Conservation (phyloP, 2,329 filamentous ascomycete genomes). For the Aspergillus novofumigatus region DNA sequence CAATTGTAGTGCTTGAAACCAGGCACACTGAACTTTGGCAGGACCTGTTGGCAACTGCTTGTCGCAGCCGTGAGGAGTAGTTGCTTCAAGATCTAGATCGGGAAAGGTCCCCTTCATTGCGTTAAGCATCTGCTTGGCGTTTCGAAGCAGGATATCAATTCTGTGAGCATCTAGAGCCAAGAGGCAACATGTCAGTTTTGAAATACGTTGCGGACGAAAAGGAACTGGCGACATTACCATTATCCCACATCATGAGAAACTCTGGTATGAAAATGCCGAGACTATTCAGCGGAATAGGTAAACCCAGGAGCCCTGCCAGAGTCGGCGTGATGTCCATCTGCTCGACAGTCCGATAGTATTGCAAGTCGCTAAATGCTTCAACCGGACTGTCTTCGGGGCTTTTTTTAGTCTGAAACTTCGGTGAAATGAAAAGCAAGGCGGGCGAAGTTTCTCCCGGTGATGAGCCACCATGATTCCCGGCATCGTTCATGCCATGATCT, state of each 20-base stretch:
- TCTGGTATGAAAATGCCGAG: slow-evolving; percentile 79
- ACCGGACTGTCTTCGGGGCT: slow-evolving; percentile 49
- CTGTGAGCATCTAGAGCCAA: slow-evolving; percentile 47
- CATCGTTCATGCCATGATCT: slow-evolving; percentile 99
- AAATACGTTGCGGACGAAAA: background rate
- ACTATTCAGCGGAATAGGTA: slow-evolving; percentile 86
- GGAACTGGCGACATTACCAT: slow-evolving; percentile 44
- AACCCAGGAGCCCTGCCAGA: slow-evolving; percentile 76
- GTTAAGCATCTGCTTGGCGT: slow-evolving; percentile 73
- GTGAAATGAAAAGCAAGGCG: slow-evolving; percentile 84
- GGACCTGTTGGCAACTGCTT: slow-evolving; percentile 32
- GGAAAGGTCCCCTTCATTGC: slow-evolving; percentile 73
- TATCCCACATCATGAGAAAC: slow-evolving; percentile 72
- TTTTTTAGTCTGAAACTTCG: slow-evolving; percentile 64
- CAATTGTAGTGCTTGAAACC: slow-evolving; percentile 46
- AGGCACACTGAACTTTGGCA: slow-evolving; percentile 64
- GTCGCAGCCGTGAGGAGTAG: slow-evolving; percentile 20
- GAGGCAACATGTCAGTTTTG: slow-evolving; percentile 7
- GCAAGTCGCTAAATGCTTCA: slow-evolving; percentile 63
- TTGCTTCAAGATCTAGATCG: slow-evolving; percentile 46
- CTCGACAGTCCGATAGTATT: slow-evolving; percentile 80
- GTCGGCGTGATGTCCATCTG: slow-evolving; percentile 94
- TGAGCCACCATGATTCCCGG: slow-evolving; percentile 92
- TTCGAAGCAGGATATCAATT: slow-evolving; percentile 67
- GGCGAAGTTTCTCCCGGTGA: slow-evolving; percentile 91